Conservation (phyloP, 192 early-diverging fungal genomes). For the Coemansia sp. region DNA sequence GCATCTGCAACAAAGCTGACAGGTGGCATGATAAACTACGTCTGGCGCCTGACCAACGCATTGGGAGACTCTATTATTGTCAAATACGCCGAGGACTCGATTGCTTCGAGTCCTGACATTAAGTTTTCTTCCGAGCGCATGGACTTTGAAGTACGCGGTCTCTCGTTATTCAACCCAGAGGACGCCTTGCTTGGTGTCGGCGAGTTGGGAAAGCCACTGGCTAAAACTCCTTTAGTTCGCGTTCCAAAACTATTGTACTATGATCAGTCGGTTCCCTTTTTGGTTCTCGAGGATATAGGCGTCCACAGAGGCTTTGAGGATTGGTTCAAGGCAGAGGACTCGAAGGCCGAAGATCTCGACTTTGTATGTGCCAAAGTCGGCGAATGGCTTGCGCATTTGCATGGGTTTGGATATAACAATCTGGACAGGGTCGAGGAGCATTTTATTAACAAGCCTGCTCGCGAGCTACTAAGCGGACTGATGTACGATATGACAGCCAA, state of each 20-base stretch:
- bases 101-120: conserved; percentile 5
- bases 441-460: conserved; percentile 29
- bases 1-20: conserved; percentile 27
- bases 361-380: conserved; percentile 23
- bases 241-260: conserved; percentile 31
- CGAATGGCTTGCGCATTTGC: conserved; percentile 38
- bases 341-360: background rate
- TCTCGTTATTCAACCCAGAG: conserved; percentile 24
- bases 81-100: conserved; percentile 29
- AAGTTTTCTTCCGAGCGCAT: conserved; percentile 35
- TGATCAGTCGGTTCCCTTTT: conserved; percentile 19
- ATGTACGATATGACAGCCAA: conserved; percentile 22
- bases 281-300: conserved; percentile 39
- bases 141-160: conserved; percentile 36
- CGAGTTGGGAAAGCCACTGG: background rate
- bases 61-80: conserved; percentile 21
- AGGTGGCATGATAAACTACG: conserved; percentile 40
- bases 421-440: background rate
- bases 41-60: conserved; percentile 23
- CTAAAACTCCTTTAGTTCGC: background rate
- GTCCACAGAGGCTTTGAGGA: conserved; percentile 17
- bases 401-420: conserved; percentile 27
- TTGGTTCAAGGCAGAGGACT: conserved; percentile 13
- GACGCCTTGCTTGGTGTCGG: background rate
- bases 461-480: conserved; percentile 13